phyloP scores from a whole-genome alignment of 2,329 filamentous ascomycete genomes.

The Capronia coronata region DNA sequence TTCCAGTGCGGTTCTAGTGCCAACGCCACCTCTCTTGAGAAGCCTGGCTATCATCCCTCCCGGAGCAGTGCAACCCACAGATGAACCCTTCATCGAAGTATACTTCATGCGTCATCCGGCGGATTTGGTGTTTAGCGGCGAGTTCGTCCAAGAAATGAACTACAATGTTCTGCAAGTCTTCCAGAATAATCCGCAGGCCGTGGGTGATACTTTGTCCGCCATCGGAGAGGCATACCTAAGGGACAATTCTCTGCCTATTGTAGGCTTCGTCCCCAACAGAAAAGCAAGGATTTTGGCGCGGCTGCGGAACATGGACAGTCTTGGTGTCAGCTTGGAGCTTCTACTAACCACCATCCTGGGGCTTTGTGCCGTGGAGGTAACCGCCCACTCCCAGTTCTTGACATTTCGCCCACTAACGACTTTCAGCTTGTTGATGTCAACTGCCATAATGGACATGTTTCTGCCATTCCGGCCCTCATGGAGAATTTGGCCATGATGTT shows the following conservation, averaged over 20 bases:
- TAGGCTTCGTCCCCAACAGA: constrained; percentile 29
- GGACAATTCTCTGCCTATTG: constrained; percentile 11
- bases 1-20: too few species aligned
- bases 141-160: constrained; percentile 34
- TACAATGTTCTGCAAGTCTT: constrained; percentile 31
- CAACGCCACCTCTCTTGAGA: background rate
- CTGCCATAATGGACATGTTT: constrained; percentile 25
- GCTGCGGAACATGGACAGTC: constrained; percentile 27
- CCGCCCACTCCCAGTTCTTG: background rate
- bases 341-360: constrained; percentile 30
- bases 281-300: constrained; percentile 31
- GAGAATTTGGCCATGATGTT: constrained; percentile 20
- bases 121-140: constrained; percentile 31
- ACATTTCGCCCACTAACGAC: constrained; percentile 1
- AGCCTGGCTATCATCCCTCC: constrained; percentile 24
- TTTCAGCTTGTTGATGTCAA: constrained; percentile 27
- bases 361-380: constrained; percentile 32
- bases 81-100: constrained; percentile 30
- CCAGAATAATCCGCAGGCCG: constrained; percentile 29
- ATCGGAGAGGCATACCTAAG: constrained; percentile 31
- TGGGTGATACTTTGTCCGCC: constrained; percentile 31
- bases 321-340: constrained; percentile 29
- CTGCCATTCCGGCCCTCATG: constrained; percentile 24
- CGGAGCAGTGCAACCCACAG: constrained; percentile 28
- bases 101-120: constrained; percentile 32